These are phyloP conservation scores for Amylocarpus encephaloides DNA, from an alignment of 2,329 filamentous ascomycete genomes.

Conservation along the genomic window DNA sequence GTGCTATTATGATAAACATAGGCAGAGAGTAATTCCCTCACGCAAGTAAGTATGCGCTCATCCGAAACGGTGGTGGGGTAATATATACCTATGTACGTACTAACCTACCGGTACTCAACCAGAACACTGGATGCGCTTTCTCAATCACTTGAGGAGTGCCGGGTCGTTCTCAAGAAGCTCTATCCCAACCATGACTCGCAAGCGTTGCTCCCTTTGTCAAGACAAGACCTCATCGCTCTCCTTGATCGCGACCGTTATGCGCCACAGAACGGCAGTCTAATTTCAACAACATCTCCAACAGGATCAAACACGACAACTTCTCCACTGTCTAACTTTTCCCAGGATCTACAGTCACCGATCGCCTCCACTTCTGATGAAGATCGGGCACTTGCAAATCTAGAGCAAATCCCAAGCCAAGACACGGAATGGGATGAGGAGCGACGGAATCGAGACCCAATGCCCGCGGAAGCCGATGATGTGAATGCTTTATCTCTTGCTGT, in stretches of 20 bases:
- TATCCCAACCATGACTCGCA: constrained; percentile 53
- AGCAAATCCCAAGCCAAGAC: constrained; percentile 62
- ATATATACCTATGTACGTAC: neutral
- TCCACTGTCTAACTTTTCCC: constrained; percentile 30
- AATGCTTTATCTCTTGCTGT: constrained; percentile 56
- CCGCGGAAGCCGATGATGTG: constrained; percentile 63
- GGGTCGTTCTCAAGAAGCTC: constrained; percentile 53
- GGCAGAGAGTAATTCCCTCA: constrained; percentile 69
- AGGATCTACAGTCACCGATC: constrained; percentile 43
- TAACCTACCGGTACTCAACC: constrained; percentile 13
- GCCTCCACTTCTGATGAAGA: constrained; percentile 43
- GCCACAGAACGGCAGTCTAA: constrained; percentile 27
- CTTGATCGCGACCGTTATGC: constrained; percentile 35
- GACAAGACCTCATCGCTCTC: constrained; percentile 53
- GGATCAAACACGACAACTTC: constrained; percentile 46
- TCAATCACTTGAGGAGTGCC: constrained; percentile 60
- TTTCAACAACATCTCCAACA: constrained; percentile 43
- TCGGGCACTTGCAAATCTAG: constrained; percentile 46
- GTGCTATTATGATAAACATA: constrained; percentile 76
- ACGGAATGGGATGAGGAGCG: constrained; percentile 62
- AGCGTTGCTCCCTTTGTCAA: constrained; percentile 46
- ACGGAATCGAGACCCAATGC: constrained; percentile 47
- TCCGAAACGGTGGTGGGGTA: neutral
- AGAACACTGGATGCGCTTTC: constrained; percentile 57
- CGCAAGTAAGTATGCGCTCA: constrained; percentile 55